Percentiles rank a stretch among this genome's conserved stretches.
Conservation (phyloP, 768 basidiomycete species). For the Rhizopogon vesiculosus region DNA sequence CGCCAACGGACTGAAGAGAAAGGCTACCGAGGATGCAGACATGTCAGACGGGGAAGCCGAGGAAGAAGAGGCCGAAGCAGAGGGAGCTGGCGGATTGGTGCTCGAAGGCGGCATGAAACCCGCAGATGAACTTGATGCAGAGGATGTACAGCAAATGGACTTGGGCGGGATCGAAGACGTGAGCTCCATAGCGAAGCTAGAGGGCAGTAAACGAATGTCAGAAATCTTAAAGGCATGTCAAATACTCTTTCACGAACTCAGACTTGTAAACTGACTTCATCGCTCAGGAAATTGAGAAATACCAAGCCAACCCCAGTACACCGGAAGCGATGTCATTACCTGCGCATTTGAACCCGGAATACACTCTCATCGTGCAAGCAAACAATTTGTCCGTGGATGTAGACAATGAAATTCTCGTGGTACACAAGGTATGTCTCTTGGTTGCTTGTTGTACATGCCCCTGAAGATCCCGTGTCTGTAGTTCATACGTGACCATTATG, state of each 20-base stretch:
- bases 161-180: constrained; percentile 83
- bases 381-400: constrained; percentile 98
- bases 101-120: constrained; percentile 86
- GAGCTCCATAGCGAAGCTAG: constrained; percentile 80
- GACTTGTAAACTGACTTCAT: background rate
- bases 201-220: constrained; percentile 81
- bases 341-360: constrained; percentile 90
- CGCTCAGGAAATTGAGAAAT: constrained; percentile 83
- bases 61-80: constrained; percentile 33
- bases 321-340: constrained; percentile 74
- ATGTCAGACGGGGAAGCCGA: constrained; percentile 51
- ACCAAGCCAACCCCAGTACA: constrained; percentile 72
- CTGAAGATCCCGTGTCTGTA: constrained; percentile 25
- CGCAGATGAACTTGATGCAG: constrained; percentile 92
- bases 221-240: constrained; percentile 68
- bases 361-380: constrained; percentile 92
- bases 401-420: constrained; percentile 95
- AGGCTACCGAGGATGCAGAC: constrained; percentile 49
- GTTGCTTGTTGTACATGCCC: constrained; percentile 3
- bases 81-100: constrained; percentile 51
- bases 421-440: constrained; percentile 71
- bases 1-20: constrained; percentile 52
- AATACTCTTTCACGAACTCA: background rate
- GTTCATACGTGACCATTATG: constrained; percentile 98
- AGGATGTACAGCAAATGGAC: constrained; percentile 95